Evolutionary conservation across 179 eudicot species (phyloP), one percentile per base, ranked within the genome.

Genomic region (Actinidia chinensis): DNA sequence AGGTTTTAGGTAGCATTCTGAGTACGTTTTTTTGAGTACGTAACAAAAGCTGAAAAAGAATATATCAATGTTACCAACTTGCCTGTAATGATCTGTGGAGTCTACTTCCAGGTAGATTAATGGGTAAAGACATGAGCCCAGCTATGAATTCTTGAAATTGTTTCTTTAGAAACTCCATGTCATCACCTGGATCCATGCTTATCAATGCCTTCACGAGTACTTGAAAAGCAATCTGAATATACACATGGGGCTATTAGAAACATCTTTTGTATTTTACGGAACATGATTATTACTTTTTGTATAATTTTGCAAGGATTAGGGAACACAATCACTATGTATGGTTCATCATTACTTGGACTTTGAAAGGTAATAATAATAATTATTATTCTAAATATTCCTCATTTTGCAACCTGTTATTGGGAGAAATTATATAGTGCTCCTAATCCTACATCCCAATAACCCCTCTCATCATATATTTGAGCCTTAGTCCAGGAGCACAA

Each of bases 81-180:
- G 84, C 97, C 97, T 94, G 89, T 68, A 94, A 80, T 14, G 98
- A 94, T 50, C 84, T 80, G 77, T 92, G 83, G 40, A 94, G 98
- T 61, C 83, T 85, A 76, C 83, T 94, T 79, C 98, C 98, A 7
- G 97, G 98, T 6, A 94, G 18, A 25, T 93, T 91, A 44, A 92
- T 66, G n/a, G 98, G 97, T 55, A 94, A 85, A 5, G 94, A 92
- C 93, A 94, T 91, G 22, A 94, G 91, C n/a, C 98, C 98, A 4
- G 95, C 91, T 14, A 92, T 93, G 82, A 94, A 94, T 79, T 87
- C 92, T 65, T 90, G 91, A 82, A 92, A 94, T 56, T 91, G 90
- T 36, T 68, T 85, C 82, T 83, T 87, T 54, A 94, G 75, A 40
- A 84, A 82, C 78, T 94, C 90, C 94, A 94, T 85, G 78, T 92